Evolutionary conservation across 768 basidiomycete species (phyloP), one percentile per base, ranked within the genome.

Genomic region (Amanita jacksonii): DNA sequence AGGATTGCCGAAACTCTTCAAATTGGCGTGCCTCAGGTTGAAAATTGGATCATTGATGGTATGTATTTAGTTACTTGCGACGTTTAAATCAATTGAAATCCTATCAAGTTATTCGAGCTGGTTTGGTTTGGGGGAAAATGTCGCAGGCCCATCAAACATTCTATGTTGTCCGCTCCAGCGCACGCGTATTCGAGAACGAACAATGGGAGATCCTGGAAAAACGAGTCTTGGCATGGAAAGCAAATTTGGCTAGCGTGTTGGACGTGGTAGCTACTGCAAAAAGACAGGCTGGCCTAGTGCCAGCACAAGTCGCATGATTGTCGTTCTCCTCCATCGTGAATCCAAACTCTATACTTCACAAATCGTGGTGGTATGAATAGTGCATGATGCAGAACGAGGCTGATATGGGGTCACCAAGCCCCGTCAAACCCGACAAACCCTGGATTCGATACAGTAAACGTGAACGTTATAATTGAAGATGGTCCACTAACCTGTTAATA

Each of bases 41-140:
- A 92, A 59, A 79, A 75, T 54, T 91, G 87, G 86, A 78, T 80
- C 31, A 91, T 92, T 49, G 86, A 91, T 62, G 81, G 88, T 89
- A 55, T 48, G 68, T 42, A 6, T 15, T 41, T 35, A 40, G 41
- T 24, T 24, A 12, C 47, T 35, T 33, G 3, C 24, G 24, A 23
- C 35, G 16, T 37, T 36, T 20, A 44, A 48, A 19, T 44, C 28
- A 31, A 30, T 45, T 45, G 43, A 25, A 38, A 38, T 12, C n/a
- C 8, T 28, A 32, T 49, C 22, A 52, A 90, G 89, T 83, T 45
- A 89, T 92, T 52, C 85, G 89, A 43, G 74, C 79, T 2, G 80
- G 83, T 20, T 74, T 92, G 35, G 59, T 91, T 24, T 76, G 79
- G 40, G 90, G 84, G 28, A 90, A 87, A 59, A 79, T 93, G 38